These are phyloP conservation scores for Parastagonospora nodorum DNA, from an alignment of 2,329 filamentous ascomycete genomes.

Conservation along the genomic window DNA sequence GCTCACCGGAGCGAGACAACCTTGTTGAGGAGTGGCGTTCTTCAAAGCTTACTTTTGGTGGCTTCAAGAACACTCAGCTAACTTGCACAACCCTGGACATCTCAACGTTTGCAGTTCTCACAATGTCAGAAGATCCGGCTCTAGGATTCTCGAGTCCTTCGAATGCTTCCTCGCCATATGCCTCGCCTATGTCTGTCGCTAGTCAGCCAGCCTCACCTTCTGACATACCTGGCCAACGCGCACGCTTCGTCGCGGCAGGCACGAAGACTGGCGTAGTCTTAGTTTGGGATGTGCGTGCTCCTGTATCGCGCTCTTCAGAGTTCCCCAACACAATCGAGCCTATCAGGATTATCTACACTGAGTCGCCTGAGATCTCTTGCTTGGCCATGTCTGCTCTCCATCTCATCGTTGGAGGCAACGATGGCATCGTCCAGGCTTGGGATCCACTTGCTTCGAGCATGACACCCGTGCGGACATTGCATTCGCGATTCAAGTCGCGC, in stretches of 20 bases:
- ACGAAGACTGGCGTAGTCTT: slow-evolving; percentile 78
- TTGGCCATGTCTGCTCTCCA: slow-evolving; percentile 84
- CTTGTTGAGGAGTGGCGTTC: slow-evolving; percentile 68
- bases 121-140: slow-evolving; percentile 78
- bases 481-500: slow-evolving; percentile 80
- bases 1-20: slow-evolving; percentile 42
- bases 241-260: slow-evolving; percentile 79
- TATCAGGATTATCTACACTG: slow-evolving; percentile 82
- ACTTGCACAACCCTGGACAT: slow-evolving; percentile 73
- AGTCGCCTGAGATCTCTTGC: slow-evolving; percentile 84
- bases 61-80: slow-evolving; percentile 65
- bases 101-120: slow-evolving; percentile 73
- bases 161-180: slow-evolving; percentile 58
- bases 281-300: slow-evolving; percentile 82
- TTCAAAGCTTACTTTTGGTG: slow-evolving; percentile 66
- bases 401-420: slow-evolving; percentile 89
- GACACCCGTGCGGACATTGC: slow-evolving; percentile 82
- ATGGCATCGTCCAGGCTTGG: slow-evolving; percentile 95
- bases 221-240: slow-evolving; percentile 83
- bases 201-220: slow-evolving; percentile 50
- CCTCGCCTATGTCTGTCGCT: slow-evolving; percentile 58
- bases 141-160: slow-evolving; percentile 62
- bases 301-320: slow-evolving; percentile 59
- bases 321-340: slow-evolving; percentile 67
- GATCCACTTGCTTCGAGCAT: slow-evolving; percentile 84